These are phyloP conservation scores for Amanita pseudoporphyria DNA, from an alignment of 768 basidiomycete genomes.

Conservation along the genomic window DNA sequence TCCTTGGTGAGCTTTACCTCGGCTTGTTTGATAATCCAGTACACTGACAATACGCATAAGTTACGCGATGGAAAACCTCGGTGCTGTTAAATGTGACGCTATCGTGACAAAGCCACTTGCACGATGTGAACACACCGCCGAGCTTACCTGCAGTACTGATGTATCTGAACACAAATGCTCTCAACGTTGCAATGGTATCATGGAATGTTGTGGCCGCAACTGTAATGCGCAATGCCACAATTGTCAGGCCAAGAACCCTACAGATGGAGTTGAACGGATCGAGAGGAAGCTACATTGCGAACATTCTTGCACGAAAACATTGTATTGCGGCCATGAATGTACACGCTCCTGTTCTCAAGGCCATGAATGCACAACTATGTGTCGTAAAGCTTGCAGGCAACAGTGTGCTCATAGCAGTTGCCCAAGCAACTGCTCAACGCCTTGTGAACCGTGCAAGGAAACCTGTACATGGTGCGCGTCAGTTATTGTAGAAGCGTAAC, in stretches of 20 bases:
- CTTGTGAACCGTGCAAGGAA: slow-evolving; percentile 56
- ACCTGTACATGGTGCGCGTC: slow-evolving; percentile 41
- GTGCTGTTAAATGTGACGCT: slow-evolving; percentile 31
- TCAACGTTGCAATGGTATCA: slow-evolving; percentile 29
- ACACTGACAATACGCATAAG: slow-evolving; percentile 20
- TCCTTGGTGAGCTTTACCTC: slow-evolving; percentile 36
- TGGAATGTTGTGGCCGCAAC: slow-evolving; percentile 42
- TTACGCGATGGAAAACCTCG: slow-evolving; percentile 33
- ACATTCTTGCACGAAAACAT: slow-evolving; percentile 40
- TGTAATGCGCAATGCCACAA: slow-evolving; percentile 40
- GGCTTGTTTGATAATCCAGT: background rate
- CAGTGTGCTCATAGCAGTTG: slow-evolving; percentile 46
- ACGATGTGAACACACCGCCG: slow-evolving; percentile 42
- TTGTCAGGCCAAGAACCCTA: slow-evolving; percentile 31
- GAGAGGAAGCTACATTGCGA: slow-evolving; percentile 24
- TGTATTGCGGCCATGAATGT: slow-evolving; percentile 53
- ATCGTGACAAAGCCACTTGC: slow-evolving; percentile 35
- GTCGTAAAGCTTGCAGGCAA: slow-evolving; percentile 41
- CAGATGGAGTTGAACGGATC: slow-evolving; percentile 9
- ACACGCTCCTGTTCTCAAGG: slow-evolving; percentile 34
- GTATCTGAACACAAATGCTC: slow-evolving; percentile 29
- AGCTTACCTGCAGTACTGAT: slow-evolving; percentile 38
- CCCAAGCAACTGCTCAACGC: slow-evolving; percentile 33
- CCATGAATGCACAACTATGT: slow-evolving; percentile 39
- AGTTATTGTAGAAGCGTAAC: background rate